These are phyloP conservation scores for Fistulina hepatica DNA, from an alignment of 1,284 basidiomycete genomes.

Conservation along the genomic window DNA sequence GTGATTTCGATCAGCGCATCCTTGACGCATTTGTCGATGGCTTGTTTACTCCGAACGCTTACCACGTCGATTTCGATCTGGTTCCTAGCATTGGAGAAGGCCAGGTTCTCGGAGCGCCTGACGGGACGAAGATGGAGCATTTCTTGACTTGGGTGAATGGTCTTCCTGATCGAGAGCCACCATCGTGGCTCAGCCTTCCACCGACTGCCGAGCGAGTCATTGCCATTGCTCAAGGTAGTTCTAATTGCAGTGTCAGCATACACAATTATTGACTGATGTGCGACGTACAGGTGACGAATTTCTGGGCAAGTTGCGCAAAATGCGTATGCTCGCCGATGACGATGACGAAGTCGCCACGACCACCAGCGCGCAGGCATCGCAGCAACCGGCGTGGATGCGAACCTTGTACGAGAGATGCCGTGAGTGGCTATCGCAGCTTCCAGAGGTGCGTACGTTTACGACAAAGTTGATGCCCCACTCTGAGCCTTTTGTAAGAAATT, in stretches of 20 bases:
- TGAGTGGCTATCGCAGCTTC: slow-evolving; percentile 74
- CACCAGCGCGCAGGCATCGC: slow-evolving; percentile 45
- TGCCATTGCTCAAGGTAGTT: slow-evolving; percentile 77
- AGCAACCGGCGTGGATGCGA: slow-evolving; percentile 91
- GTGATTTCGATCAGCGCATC: slow-evolving; percentile 86
- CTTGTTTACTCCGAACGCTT: slow-evolving; percentile 78
- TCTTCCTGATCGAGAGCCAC: slow-evolving; percentile 85
- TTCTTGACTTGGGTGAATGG: slow-evolving; percentile 82
- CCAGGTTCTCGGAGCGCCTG: slow-evolving; percentile 64
- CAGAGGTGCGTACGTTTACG: slow-evolving; percentile 42
- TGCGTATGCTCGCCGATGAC: slow-evolving; percentile 83
- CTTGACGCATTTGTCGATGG: slow-evolving; percentile 87
- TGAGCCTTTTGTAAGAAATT: slow-evolving; percentile 36
- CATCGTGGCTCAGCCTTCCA: slow-evolving; percentile 86
- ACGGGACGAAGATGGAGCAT: slow-evolving; percentile 84
- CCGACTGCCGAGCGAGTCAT: slow-evolving; percentile 86
- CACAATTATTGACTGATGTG: slow-evolving; percentile 12
- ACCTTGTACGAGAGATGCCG: slow-evolving; percentile 66
- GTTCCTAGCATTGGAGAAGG: slow-evolving; percentile 56
- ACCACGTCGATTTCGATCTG: slow-evolving; percentile 85
- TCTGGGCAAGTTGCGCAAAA: slow-evolving; percentile 80
- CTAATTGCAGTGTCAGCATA: slow-evolving; percentile 5
- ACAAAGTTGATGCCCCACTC: not conserved
- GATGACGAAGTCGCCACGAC: slow-evolving; percentile 57
- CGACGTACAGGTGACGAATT: slow-evolving; percentile 73